Conservation (phyloP, 352 stramenopile species). For the Phytopythium sindhum region DNA sequence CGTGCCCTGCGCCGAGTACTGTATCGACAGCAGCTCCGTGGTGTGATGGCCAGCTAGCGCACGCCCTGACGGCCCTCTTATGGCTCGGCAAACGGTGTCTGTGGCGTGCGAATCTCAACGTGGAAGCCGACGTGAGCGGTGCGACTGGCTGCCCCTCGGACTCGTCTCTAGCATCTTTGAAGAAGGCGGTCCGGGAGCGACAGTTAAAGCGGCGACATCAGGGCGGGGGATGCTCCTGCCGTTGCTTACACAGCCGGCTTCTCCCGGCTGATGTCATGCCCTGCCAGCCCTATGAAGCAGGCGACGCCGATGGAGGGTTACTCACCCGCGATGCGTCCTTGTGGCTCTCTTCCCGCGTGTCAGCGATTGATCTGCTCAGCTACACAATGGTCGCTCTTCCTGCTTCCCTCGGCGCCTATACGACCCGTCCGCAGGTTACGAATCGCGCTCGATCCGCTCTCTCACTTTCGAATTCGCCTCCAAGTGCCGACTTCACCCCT, state of each 20-base stretch:
- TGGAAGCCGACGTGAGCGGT: constrained; percentile 1
- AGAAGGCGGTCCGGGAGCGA: neutral
- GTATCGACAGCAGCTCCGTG: neutral
- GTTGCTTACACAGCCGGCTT: neutral
- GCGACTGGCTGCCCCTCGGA: neutral
- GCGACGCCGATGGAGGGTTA: neutral
- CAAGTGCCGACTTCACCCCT: constrained; percentile 24
- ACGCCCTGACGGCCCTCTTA: neutral
- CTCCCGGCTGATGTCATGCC: neutral
- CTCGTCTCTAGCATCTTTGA: constrained; percentile 2
- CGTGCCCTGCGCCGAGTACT: neutral
- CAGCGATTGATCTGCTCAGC: neutral
- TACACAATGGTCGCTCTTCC: neutral
- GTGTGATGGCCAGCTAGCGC: neutral
- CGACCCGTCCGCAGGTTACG: neutral
- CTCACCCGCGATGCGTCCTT: neutral
- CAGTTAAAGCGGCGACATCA: neutral
- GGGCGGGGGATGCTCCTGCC: neutral
- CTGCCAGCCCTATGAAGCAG: neutral
- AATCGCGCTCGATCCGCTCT: neutral
- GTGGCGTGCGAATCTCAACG: neutral
- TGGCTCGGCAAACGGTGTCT: neutral
- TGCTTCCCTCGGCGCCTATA: neutral
- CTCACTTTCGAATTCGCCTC: constrained; percentile 38
- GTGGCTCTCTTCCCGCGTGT: neutral